phyloP scores from a whole-genome alignment of 371 early-diverging fungal species.

The Mucor piriformis region DNA sequence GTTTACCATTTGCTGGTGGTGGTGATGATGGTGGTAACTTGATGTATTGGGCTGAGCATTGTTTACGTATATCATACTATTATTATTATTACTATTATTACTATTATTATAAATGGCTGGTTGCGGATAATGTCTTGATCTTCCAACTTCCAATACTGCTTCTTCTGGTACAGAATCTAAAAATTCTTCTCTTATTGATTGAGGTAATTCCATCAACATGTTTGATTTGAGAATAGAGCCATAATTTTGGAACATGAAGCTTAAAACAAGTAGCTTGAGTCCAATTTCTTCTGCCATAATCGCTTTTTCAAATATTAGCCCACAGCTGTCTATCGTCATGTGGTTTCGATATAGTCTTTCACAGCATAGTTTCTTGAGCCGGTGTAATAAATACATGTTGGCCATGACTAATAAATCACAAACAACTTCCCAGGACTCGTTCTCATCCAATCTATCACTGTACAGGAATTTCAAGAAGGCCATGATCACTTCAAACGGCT shows the following conservation, averaged over 20 bases:
- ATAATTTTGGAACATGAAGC: constrained; percentile 57
- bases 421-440: constrained; percentile 45
- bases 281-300: constrained; percentile 57
- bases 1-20: background rate
- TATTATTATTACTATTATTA: background rate
- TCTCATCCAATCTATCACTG: constrained; percentile 57
- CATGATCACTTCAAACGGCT: constrained; percentile 54
- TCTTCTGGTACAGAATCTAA: constrained; percentile 48
- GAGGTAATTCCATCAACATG: constrained; percentile 43
- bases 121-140: constrained; percentile 1
- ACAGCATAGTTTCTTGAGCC: constrained; percentile 62
- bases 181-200: constrained; percentile 32
- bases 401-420: constrained; percentile 62
- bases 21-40: constrained; percentile 5
- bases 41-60: constrained; percentile 3
- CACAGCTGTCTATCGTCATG: constrained; percentile 56
- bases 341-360: constrained; percentile 51
- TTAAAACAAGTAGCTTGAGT: constrained; percentile 48
- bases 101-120: background rate
- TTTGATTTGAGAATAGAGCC: constrained; percentile 58
- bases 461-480: constrained; percentile 66
- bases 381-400: constrained; percentile 57
- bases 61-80: constrained; percentile 2
- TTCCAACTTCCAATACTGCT: constrained; percentile 39
- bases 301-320: constrained; percentile 58